These are phyloP conservation scores for Nannochloropsis salina DNA, from an alignment of 108 stramenopile species.

Conservation along the genomic window DNA sequence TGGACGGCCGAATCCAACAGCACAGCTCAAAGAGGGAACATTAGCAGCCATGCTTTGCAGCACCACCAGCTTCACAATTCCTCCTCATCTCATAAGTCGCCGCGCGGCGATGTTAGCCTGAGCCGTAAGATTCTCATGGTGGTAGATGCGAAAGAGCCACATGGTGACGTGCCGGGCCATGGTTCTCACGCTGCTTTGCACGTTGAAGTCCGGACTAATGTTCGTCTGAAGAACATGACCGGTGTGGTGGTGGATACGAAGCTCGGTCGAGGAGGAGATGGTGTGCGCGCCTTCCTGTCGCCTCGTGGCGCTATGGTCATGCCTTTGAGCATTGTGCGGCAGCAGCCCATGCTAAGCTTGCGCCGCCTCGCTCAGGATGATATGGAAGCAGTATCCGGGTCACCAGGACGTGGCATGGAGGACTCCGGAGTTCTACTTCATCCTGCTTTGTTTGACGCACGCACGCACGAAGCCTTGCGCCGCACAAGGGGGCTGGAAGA, in stretches of 20 bases:
- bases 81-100: background rate
- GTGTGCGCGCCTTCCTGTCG: background rate
- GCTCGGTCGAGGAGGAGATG: constrained; percentile 12
- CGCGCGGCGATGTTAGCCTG: background rate
- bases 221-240: background rate
- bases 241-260: background rate
- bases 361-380: background rate
- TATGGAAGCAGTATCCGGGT: background rate
- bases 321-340: constrained; percentile 16
- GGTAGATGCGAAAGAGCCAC: background rate
- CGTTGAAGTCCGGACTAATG: background rate
- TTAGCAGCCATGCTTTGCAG: background rate
- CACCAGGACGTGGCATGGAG: background rate
- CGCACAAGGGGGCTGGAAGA: background rate
- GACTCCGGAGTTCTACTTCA: background rate
- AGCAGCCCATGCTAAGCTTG: background rate
- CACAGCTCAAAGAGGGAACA: too few relatives aligned
- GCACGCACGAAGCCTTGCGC: constrained; percentile 9
- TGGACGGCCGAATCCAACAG: too few relatives aligned
- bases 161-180: background rate
- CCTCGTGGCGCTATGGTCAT: background rate
- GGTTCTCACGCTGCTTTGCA: background rate
- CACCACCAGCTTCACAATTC: background rate
- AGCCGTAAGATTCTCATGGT: constrained; percentile 20
- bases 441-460: constrained; percentile 20